phyloP scores from a whole-genome alignment of 495 filamentous ascomycete species.

The Cercophora samala region DNA sequence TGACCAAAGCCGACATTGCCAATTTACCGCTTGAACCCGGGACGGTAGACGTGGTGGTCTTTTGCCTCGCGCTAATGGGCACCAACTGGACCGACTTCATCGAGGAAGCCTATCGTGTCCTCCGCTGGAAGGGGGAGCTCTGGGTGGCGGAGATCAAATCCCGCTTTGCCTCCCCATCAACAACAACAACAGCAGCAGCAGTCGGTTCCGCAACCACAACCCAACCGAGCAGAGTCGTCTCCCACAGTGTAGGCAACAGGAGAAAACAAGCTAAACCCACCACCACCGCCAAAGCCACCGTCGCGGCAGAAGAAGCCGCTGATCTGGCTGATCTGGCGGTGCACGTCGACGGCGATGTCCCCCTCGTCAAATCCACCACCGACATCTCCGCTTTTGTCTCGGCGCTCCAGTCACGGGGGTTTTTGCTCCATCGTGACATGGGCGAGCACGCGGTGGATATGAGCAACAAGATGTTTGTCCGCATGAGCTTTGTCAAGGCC shows the following conservation, averaged over 20 bases:
- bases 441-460: conserved; percentile 64
- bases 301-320: conserved; percentile 41
- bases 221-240: conserved; percentile 43
- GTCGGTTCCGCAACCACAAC: conserved; percentile 54
- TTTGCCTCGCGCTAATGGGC: conserved; percentile 96
- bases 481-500: conserved; percentile 87
- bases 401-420: conserved; percentile 72
- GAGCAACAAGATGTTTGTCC: conserved; percentile 96
- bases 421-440: conserved; percentile 57
- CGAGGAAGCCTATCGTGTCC: conserved; percentile 86
- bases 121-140: conserved; percentile 88
- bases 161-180: conserved; percentile 70
- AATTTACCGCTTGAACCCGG: conserved; percentile 60
- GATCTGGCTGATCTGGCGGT: conserved; percentile 49
- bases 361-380: conserved; percentile 60
- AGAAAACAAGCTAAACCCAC: background rate
- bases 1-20: conserved; percentile 85
- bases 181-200: no score
- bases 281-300: conserved; percentile 55
- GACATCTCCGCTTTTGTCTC: conserved; percentile 87
- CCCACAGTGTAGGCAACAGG: conserved; percentile 57
- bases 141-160: conserved; percentile 97
- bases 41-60: conserved; percentile 81
- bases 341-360: conserved; percentile 48
- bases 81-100: conserved; percentile 96